A percentile compares a stretch with the other conserved stretches of the same genome.
phyloP scores from a whole-genome alignment of 805 yeast species.

The Nakazawaea peltata region DNA sequence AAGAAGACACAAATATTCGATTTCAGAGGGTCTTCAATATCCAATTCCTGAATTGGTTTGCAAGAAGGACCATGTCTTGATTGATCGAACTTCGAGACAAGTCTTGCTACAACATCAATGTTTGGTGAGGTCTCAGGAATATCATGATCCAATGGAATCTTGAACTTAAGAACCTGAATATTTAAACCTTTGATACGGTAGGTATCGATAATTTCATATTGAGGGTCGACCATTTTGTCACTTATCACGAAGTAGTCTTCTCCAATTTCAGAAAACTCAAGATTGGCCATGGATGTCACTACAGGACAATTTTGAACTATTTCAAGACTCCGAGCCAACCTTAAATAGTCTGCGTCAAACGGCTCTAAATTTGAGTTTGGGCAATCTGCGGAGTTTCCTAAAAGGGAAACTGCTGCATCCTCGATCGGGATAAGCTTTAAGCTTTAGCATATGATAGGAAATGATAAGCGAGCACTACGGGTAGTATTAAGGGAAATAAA shows the following conservation, averaged over 20 bases:
- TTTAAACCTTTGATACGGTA: slow-evolving; percentile 11
- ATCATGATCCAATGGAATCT: slow-evolving; percentile 20
- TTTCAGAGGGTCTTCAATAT: slow-evolving; percentile 13
- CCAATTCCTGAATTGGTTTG: slow-evolving; percentile 5
- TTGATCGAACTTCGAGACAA: slow-evolving; percentile 13
- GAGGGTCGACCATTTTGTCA: neutral
- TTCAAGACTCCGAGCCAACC: too few relatives aligned
- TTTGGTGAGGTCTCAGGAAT: slow-evolving; percentile 1
- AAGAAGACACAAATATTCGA: slow-evolving; percentile 30
- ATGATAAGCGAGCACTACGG: too few relatives aligned
- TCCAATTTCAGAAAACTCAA: too few relatives aligned
- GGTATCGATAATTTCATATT: slow-evolving; percentile 10
- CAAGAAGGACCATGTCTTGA: neutral
- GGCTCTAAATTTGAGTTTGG: too few relatives aligned
- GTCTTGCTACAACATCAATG: slow-evolving; percentile 15
- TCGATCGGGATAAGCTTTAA: too few relatives aligned
- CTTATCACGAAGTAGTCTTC: slow-evolving; percentile 1
- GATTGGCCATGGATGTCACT: too few relatives aligned
- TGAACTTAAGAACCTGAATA: slow-evolving; percentile 15
- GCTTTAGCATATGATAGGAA: too few relatives aligned
- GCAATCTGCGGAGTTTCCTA: too few relatives aligned
- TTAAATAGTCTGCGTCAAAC: too few relatives aligned
- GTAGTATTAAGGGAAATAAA: too few relatives aligned
- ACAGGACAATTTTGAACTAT: too few relatives aligned
- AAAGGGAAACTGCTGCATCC: too few relatives aligned